phyloP scores from a whole-genome alignment of 768 basidiomycete genomes.

The Naganishia randhawae region DNA sequence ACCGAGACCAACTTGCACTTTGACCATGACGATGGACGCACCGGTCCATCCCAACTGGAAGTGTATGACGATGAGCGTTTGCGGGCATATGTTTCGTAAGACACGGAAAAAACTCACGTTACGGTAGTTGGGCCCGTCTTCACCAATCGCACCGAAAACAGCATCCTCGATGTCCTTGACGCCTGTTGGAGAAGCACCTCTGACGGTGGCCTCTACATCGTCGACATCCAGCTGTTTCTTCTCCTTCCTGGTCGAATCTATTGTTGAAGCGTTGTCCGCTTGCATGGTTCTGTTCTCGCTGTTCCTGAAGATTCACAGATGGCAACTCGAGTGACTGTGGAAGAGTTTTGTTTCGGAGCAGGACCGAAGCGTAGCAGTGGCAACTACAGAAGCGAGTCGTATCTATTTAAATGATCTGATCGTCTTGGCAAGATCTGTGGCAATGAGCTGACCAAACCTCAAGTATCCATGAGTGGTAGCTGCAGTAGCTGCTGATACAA shows the following conservation, averaged over 20 bases:
- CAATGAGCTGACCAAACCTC: not conserved
- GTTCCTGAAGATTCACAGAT: not conserved
- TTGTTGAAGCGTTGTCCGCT: constrained; percentile 18
- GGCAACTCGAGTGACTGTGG: not conserved
- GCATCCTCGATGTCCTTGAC: constrained; percentile 22
- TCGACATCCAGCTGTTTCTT: not conserved
- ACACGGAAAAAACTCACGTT: constrained; percentile 9
- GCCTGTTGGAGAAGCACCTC: constrained; percentile 1
- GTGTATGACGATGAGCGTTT: not conserved
- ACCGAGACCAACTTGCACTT: constrained; percentile 42
- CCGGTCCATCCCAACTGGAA: constrained; percentile 33
- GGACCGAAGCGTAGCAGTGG: not conserved
- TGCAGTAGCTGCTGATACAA: not conserved
- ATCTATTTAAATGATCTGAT: not conserved
- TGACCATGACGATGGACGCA: constrained; percentile 41
- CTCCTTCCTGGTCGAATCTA: constrained; percentile 8
- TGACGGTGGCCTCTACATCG: constrained; percentile 1
- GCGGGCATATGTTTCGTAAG: not conserved
- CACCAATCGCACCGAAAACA: constrained; percentile 18
- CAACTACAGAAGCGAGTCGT: not conserved
- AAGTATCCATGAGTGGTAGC: not conserved
- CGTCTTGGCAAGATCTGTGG: not conserved
- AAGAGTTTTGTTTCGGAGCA: not conserved
- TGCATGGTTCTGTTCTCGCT: not conserved
- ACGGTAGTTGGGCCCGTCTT: constrained; percentile 25